Evolutionary conservation across 306 rosid genomes (phyloP).

Genomic region (Fragaria vesca): DNA sequence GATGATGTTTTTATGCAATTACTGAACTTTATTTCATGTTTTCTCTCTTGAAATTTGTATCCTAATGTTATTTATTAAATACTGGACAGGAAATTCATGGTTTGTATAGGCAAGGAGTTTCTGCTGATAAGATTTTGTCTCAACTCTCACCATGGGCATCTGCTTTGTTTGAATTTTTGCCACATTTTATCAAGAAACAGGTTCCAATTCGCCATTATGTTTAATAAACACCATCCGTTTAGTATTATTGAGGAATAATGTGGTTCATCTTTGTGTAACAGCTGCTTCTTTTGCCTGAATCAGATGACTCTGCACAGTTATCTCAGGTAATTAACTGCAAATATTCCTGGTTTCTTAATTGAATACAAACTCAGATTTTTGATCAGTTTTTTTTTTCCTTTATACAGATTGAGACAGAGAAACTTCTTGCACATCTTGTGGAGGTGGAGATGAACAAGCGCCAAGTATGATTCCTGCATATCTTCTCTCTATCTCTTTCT

Average conservation of each 20-base stretch:
- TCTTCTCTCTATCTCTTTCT: not conserved
- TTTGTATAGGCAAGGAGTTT: constrained; percentile 73
- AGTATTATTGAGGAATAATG: not conserved
- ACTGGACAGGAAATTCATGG: constrained; percentile 83
- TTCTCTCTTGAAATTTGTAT: not conserved
- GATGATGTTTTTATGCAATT: not conserved
- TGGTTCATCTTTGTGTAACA: constrained; percentile 36
- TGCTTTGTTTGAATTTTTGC: constrained; percentile 91
- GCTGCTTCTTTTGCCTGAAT: constrained; percentile 92
- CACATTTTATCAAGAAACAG: constrained; percentile 89
- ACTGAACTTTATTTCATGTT: constrained; percentile 1
- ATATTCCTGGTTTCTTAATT: constrained; percentile 11
- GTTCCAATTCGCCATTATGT: constrained; percentile 32
- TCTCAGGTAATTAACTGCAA: constrained; percentile 69
- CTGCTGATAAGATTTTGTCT: constrained; percentile 60
- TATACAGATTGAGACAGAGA: constrained; percentile 93
- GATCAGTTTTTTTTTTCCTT: constrained; percentile 20
- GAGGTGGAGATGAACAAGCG: constrained; percentile 91
- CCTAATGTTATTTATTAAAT: not conserved
- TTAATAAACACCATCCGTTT: not conserved
- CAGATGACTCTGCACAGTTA: constrained; percentile 96
- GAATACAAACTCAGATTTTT: constrained; percentile 23
- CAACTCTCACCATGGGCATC: constrained; percentile 99
- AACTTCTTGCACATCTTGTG: constrained; percentile 92
- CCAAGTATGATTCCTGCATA: constrained; percentile 43